These are phyloP conservation scores for Panellus pusillus DNA, from an alignment of 768 basidiomycete species.

Conservation along the genomic window DNA sequence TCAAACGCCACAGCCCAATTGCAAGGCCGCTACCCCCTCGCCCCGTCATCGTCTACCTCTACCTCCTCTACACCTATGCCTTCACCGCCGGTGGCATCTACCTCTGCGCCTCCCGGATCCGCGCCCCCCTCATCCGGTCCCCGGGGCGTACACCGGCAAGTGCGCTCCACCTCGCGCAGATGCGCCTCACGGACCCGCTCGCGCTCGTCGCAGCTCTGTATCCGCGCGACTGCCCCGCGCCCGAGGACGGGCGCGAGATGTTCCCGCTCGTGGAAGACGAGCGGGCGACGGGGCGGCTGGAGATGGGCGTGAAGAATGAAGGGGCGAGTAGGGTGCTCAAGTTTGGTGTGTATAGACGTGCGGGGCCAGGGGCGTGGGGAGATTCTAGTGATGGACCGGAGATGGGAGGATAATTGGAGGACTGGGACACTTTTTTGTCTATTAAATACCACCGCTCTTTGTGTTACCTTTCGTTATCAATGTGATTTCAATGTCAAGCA, in stretches of 20 bases:
- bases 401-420: background rate
- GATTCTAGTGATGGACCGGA: background rate
- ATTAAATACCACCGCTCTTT: no score
- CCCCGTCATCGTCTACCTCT: slow-evolving; percentile 12
- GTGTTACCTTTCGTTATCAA: no score
- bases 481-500: no score
- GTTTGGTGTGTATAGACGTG: slow-evolving; percentile 8
- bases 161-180: slow-evolving; percentile 16
- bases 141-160: slow-evolving; percentile 1
- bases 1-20: background rate
- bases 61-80: slow-evolving; percentile 17
- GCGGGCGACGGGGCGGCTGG: slow-evolving; percentile 4
- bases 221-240: background rate
- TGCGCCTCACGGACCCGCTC: slow-evolving; percentile 19
- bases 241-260: slow-evolving; percentile 17
- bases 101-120: slow-evolving; percentile 14
- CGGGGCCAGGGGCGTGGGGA: background rate
- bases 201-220: slow-evolving; percentile 16
- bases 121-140: slow-evolving; percentile 8
- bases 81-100: slow-evolving; percentile 17
- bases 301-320: slow-evolving; percentile 4
- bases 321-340: background rate
- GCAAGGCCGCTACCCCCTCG: slow-evolving; percentile 17
- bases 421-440: no score
- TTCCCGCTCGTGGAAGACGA: slow-evolving; percentile 13